Percentiles rank a stretch among this genome's conserved stretches.
phyloP scores from a whole-genome alignment of 805 yeast genomes.

The Candida parachauliodes region DNA sequence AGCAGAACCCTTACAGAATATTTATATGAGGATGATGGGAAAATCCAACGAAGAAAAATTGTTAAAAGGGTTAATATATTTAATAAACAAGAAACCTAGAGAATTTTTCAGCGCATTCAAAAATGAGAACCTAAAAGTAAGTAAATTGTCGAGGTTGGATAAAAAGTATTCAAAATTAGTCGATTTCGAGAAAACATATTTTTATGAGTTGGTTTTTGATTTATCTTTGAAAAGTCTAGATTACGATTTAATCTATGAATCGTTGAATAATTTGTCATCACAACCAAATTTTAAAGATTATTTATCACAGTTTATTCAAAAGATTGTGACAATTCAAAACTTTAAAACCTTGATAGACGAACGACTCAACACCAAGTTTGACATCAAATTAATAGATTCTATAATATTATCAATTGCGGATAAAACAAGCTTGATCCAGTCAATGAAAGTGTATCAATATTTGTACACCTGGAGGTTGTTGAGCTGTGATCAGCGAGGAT shows the following conservation, averaged over 20 bases:
- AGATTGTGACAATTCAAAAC: slow-evolving; percentile 22
- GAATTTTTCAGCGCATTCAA: slow-evolving; percentile 21
- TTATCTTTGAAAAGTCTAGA: slow-evolving; percentile 20
- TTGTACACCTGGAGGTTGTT: slow-evolving; percentile 39
- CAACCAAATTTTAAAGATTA: slow-evolving; percentile 9
- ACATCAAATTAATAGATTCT: slow-evolving; percentile 30
- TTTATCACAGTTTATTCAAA: slow-evolving; percentile 23
- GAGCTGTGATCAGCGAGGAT: slow-evolving; percentile 32
- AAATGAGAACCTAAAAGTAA: slow-evolving; percentile 14
- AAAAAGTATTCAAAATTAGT: slow-evolving; percentile 16
- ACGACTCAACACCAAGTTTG: slow-evolving; percentile 24
- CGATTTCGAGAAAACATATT: slow-evolving; percentile 12
- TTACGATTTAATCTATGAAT: slow-evolving; percentile 17
- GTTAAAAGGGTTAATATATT: slow-evolving; percentile 31
- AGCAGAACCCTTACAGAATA: slow-evolving; percentile 35
- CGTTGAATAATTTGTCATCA: slow-evolving; percentile 18
- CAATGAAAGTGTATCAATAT: slow-evolving; percentile 34
- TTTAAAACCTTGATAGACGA: slow-evolving; percentile 20
- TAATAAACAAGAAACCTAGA: slow-evolving; percentile 25
- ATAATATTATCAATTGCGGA: slow-evolving; percentile 32
- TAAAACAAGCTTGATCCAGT: slow-evolving; percentile 24
- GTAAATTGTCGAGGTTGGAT: slow-evolving; percentile 25
- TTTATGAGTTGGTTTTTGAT: slow-evolving; percentile 22
- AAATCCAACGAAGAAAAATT: slow-evolving; percentile 22
- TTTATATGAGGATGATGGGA: slow-evolving; percentile 41